A percentile compares a stretch with the other conserved stretches of the same genome.
Evolutionary conservation across 139 green algal species (phyloP).

Genomic region (Deuterostichococcus epilithicus): DNA sequence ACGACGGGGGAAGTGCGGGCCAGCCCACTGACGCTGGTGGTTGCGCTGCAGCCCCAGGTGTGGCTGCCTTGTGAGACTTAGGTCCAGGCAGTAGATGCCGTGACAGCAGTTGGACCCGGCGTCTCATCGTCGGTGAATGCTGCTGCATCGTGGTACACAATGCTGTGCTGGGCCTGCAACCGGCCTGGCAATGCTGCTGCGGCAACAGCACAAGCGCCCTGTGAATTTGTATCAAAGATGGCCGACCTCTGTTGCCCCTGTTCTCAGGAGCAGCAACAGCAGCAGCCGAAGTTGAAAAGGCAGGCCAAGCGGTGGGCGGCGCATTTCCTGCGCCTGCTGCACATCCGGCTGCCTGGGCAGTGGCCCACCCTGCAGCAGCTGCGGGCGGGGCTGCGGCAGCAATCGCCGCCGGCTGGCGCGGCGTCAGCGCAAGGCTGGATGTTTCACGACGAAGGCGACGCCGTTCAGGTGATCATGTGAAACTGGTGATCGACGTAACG

Average conservation of each 20-base stretch:
- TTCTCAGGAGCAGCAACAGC: too few relatives aligned
- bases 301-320: background rate
- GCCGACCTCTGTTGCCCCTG: too few relatives aligned
- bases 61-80: background rate
- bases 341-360: background rate
- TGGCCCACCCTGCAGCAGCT: background rate
- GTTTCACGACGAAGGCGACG: background rate
- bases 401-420: background rate
- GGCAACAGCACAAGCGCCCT: background rate
- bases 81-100: background rate
- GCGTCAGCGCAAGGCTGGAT: background rate
- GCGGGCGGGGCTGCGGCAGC: background rate
- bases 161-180: background rate
- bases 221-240: too few relatives aligned
- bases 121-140: background rate
- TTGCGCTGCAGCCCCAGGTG: slow-evolving; percentile 18
- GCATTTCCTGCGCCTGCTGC: background rate
- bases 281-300: background rate
- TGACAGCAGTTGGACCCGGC: background rate
- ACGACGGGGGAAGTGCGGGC: slow-evolving; percentile 27
- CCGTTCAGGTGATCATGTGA: background rate
- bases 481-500: too few relatives aligned
- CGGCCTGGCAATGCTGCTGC: background rate
- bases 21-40: slow-evolving; percentile 33
- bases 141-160: background rate